These are phyloP conservation scores for Kodamaea fungicola DNA, from an alignment of 1,139 yeast genomes.

Conservation along the genomic window DNA sequence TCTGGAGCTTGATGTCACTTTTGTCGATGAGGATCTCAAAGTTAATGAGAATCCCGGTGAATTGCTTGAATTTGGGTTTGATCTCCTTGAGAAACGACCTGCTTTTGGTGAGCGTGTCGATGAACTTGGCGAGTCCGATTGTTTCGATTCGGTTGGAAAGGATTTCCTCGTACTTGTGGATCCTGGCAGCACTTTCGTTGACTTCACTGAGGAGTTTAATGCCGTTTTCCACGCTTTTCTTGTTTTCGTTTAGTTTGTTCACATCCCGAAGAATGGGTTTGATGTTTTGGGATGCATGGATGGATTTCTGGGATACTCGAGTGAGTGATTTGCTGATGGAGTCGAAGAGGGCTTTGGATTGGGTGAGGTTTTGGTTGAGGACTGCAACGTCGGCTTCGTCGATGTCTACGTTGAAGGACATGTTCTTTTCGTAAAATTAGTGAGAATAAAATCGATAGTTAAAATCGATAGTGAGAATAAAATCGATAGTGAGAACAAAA, in stretches of 20 bases:
- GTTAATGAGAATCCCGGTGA: conserved; percentile 47
- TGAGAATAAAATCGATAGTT: no score
- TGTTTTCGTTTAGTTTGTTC: conserved; percentile 51
- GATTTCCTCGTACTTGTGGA: conserved; percentile 50
- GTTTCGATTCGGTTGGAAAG: conserved; percentile 37
- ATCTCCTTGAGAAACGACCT: conserved; percentile 33
- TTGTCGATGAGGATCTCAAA: conserved; percentile 45
- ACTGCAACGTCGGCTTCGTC: conserved; percentile 88
- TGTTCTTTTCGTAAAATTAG: neutral
- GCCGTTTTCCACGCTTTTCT: conserved; percentile 60
- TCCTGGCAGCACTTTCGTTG: conserved; percentile 59
- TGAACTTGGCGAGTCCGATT: conserved; percentile 36
- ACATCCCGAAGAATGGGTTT: conserved; percentile 71
- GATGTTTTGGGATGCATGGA: conserved; percentile 60
- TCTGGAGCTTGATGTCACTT: conserved; percentile 42
- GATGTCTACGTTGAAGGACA: conserved; percentile 42
- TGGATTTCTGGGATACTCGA: conserved; percentile 55
- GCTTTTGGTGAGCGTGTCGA: conserved; percentile 35
- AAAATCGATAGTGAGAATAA: neutral
- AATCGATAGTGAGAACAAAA: neutral
- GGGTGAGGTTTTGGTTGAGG: conserved; percentile 65
- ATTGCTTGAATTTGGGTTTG: conserved; percentile 38
- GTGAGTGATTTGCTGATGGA: conserved; percentile 55
- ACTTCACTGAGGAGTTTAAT: conserved; percentile 60
- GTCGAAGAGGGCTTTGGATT: conserved; percentile 55